A percentile compares a stretch with the other conserved stretches of the same genome.
Evolutionary conservation across 257 asterid genomes (phyloP).

Genomic region (Leonotis leonurus): DNA sequence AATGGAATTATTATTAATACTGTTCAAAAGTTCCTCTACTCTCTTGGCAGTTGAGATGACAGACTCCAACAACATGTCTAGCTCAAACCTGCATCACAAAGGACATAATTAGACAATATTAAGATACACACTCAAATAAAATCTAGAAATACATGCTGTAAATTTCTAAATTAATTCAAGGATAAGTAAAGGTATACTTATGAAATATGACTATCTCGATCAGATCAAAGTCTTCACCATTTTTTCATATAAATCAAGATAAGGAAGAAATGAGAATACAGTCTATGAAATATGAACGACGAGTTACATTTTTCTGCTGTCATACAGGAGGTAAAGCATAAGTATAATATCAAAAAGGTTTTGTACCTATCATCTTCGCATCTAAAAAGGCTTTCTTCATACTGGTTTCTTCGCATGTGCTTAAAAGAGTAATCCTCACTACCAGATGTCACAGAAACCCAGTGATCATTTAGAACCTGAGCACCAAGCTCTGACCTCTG

Average conservation of each 20-base stretch:
- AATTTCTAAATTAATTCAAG: background rate
- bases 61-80: constrained; percentile 93
- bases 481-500: constrained; percentile 87
- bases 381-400: constrained; percentile 94
- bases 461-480: constrained; percentile 79
- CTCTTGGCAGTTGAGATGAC: constrained; percentile 76
- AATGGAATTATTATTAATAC: constrained; percentile 48
- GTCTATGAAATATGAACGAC: background rate
- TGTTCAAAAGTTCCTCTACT: constrained; percentile 70
- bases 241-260: background rate
- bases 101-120: background rate
- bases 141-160: background rate
- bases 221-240: background rate
- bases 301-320: background rate
- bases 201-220: background rate
- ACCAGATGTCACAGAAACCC: constrained; percentile 99
- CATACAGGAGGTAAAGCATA: constrained; percentile 4
- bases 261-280: background rate
- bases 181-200: background rate
- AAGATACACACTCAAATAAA: constrained; percentile 4
- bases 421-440: constrained; percentile 99
- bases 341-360: constrained; percentile 1
- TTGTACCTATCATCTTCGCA: constrained; percentile 96
- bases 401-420: constrained; percentile 95
- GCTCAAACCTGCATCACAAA: constrained; percentile 66